Evolutionary conservation across 257 asterid species (phyloP), one percentile per base, ranked within the genome.

Genomic region (Eucommia ulmoides): DNA sequence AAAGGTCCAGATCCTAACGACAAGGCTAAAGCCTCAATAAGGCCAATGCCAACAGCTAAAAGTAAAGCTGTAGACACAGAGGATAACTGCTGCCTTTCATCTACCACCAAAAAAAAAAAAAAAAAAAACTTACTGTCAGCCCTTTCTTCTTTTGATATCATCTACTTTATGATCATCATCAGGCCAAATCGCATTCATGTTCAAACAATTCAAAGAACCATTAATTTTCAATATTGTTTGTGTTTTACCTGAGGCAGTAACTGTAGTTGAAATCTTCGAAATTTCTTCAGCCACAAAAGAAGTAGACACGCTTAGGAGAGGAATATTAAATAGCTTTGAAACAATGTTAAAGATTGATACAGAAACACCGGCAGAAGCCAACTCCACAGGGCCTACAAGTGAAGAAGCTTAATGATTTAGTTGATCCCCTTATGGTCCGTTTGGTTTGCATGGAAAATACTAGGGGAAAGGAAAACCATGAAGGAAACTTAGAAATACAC

Each of bases 301-400:
- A 60, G 97, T 84, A 49, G 97, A 80, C 46, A 88, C 85, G 38
- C 95, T 84, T 26, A 88, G 89, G 66, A 88, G 94, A 49, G 97
- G 97, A 53, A 88, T 67, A 63, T 88, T 88, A 46, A 88, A 84
- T 21, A 88, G 84, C 74, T 88, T 88, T 3, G 97, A 82, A 50
- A 88, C 72, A 33, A 70, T 76, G 77, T 88, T 88, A 63, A 82
- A 88, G 56, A 88, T 75, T 60, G 95, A 74, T 47, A 82, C 72
- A 65, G 97, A 88, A 58, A 82, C 87, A 64, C 84, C 95, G 68
- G 95, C 94, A 55, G 95, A 88, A 70, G 95, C 97, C 84, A 88
- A 77, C 72, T 84, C 93, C 65, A 84, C 74, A 11, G 93, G 66
- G 66, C 97, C 97, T 88, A 62, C 24, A 44, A 15, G 58, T 45